Percentiles rank a stretch among this genome's conserved stretches.
phyloP scores from a whole-genome alignment of 2,329 filamentous ascomycete species.

The Tolypocladium cylindrosporum region DNA sequence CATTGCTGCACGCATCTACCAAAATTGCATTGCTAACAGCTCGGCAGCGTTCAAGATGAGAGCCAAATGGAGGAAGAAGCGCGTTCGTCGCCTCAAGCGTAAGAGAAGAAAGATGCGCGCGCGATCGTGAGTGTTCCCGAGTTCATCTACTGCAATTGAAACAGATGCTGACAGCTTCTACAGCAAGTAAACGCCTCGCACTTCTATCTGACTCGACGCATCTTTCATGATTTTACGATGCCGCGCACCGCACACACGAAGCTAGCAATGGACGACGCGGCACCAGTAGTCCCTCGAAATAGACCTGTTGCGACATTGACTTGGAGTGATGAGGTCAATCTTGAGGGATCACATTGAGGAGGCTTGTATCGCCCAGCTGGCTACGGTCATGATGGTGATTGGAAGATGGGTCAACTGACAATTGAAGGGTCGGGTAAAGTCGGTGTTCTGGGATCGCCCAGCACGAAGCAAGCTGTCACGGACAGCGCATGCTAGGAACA shows the following conservation, averaged over 20 bases:
- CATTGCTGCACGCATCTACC: not conserved
- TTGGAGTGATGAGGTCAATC: not conserved
- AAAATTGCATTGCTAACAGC: conserved; percentile 4
- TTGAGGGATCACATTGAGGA: conserved; percentile 13
- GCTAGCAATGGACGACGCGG: conserved; percentile 8
- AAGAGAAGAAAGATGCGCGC: conserved; percentile 99
- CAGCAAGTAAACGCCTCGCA: conserved; percentile 60
- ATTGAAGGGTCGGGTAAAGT: conserved; percentile 20
- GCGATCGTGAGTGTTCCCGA: conserved; percentile 65
- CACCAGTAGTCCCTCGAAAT: conserved; percentile 2
- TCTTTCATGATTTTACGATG: conserved; percentile 29
- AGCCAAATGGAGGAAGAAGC: conserved; percentile 99
- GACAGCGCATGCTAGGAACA: conserved; percentile 13
- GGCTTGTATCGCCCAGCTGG: conserved; percentile 4
- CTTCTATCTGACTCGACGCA: conserved; percentile 45
- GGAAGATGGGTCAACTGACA: conserved; percentile 21
- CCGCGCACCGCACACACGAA: conserved; percentile 18
- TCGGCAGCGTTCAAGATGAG: conserved; percentile 51
- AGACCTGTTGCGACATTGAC: not conserved
- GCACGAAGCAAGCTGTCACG: conserved; percentile 16
- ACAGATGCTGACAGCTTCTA: conserved; percentile 19
- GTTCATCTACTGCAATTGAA: conserved; percentile 2
- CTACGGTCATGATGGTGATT: conserved; percentile 15
- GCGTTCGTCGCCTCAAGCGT: conserved; percentile 96
- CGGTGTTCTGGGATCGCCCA: conserved; percentile 16